Evolutionary conservation across 768 basidiomycete genomes (phyloP), one percentile per base, ranked within the genome.

Genomic region (Lactarius quietus): DNA sequence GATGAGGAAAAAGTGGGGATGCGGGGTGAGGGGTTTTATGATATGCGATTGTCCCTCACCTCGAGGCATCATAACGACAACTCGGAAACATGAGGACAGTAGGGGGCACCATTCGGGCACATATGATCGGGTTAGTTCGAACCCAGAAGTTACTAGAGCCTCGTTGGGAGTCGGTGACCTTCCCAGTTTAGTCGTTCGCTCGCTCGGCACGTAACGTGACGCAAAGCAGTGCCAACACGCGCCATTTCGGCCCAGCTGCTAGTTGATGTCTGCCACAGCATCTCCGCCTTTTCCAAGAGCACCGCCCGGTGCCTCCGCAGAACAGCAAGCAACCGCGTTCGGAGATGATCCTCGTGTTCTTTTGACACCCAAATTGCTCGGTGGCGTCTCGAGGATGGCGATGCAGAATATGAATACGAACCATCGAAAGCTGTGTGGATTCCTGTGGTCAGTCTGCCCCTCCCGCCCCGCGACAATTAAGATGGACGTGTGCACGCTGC

Each of bases 341-440:
- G 88, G 86, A 57, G 80, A 84, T 48, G 94, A 97, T 77, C 89
- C 89, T 64, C 86, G 89, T 66, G 84, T 95, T 89, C 93, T 76
- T 92, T 90, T 74, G 89, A 90, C 59, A 88, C 83, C 71, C 80
- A 81, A 48, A 79, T 86, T 6, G 84, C 84, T 59, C 89, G 92
- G 71, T 98, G 93, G 93, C 86, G 87, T 66, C 86, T 89, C 73
- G 96, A 99, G 74, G 86, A 93, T 72, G 90, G 92, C 56, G 91
- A 95, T 70, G 95, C 82, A n/a, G 95, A 97, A 74, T 82, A 92
- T 72, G 96, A 98, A 77, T 98, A 89, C 78, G 92, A 94, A 73
- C 76, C 82, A 38, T 73, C 75, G 12, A 93, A 90, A 72, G 86
- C 85, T 15, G 79, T 79, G 35, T 98, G 96, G 96, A 76, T 94